Evolutionary conservation across 805 yeast genomes (phyloP), one percentile per base, ranked within the genome.

Genomic region (Priceomyces haplophilus): DNA sequence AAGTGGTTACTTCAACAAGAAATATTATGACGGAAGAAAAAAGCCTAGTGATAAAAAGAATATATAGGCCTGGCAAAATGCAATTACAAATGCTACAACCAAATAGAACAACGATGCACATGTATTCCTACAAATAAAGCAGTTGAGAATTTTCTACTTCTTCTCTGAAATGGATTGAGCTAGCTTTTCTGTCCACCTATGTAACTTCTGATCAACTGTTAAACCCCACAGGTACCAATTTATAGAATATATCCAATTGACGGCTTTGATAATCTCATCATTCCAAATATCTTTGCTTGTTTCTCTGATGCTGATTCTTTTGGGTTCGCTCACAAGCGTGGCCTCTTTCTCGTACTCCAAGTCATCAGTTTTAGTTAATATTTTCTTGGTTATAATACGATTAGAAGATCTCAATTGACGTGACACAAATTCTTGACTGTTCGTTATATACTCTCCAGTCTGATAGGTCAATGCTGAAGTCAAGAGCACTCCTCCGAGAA

Each of bases 221-320:
- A 67, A 51, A 1, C 71, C 72, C 51, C 59, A 52, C 43, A 65
- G 63, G 60, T 75, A 67, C 75, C 79, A 64, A 57, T 73, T 72
- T 47, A 78, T 67, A 37, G 73, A 54, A 54, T 83, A 84, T 11
- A 84, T 51, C 78, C 85, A 82, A 50, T 80, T 79, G 17, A 82
- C 86, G 45, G 76, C 74, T 34, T 67, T 69, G 44, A 83, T 72
- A 41, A 86, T 75, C 57, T 85, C 90, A 35, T 78, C 80, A 56
- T 86, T 83, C 95, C 95, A 86, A 33, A 85, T 71, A 54, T 86
- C 95, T 50, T 82, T 84, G 46, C 77, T 68, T 0, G 89, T 82
- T 59, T 87, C 89, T 7, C 54, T 54, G 24, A 79, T 47, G 18
- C 64, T 58, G 8, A 68, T 62, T 23, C 85, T 72, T 17, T 47